A percentile compares a stretch with the other conserved stretches of the same genome.
These are phyloP conservation scores for Iberis pinnata DNA, from an alignment of 345 rosid species.

Conservation along the genomic window DNA sequence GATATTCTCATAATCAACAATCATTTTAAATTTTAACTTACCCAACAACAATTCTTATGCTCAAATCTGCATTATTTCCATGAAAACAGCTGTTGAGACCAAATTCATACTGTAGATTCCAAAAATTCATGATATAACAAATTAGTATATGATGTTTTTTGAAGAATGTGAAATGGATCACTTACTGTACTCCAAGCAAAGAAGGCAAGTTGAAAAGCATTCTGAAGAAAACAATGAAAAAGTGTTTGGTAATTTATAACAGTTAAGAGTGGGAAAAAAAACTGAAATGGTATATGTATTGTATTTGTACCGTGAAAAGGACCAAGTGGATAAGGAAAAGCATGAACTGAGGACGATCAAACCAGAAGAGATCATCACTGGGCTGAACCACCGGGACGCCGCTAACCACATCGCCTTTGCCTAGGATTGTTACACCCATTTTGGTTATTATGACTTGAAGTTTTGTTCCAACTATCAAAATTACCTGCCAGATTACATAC, in stretches of 20 bases:
- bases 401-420: slow-evolving; percentile 67
- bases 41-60: slow-evolving; percentile 74
- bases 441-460: slow-evolving; percentile 87
- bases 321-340: slow-evolving; percentile 80
- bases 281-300: neutral
- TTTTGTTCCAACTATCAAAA: slow-evolving; percentile 73
- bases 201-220: slow-evolving; percentile 89
- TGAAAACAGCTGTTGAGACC: slow-evolving; percentile 57
- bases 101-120: slow-evolving; percentile 50
- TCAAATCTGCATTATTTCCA: slow-evolving; percentile 34
- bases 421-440: slow-evolving; percentile 66
- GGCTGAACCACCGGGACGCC: slow-evolving; percentile 81
- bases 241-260: neutral
- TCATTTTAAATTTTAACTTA: slow-evolving; percentile 23
- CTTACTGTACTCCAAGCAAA: slow-evolving; percentile 78
- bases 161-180: neutral
- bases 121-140: slow-evolving; percentile 1
- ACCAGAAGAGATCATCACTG: slow-evolving; percentile 88
- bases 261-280: neutral
- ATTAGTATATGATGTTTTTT: slow-evolving; percentile 1
- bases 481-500: slow-evolving; percentile 42
- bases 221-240: slow-evolving; percentile 40
- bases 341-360: slow-evolving; percentile 60
- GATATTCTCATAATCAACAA: neutral
- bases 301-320: slow-evolving; percentile 67